Conservation (phyloP, 257 asterid species). For the Penstemon eatonii region DNA sequence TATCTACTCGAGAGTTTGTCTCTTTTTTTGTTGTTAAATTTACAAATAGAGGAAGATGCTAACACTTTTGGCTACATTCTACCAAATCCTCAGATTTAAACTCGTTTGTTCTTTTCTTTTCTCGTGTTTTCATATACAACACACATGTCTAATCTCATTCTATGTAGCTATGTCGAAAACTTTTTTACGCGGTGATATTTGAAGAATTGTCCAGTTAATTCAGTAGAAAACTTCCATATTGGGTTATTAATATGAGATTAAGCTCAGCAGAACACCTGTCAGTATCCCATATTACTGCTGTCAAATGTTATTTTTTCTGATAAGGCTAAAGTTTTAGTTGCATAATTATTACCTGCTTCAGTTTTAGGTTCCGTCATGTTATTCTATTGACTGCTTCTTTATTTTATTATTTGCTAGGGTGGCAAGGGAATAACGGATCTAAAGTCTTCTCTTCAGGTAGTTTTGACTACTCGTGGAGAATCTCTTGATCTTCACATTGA, state of each 20-base stretch:
- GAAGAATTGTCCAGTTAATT: background rate
- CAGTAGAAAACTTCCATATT: too few species aligned
- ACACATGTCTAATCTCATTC: background rate
- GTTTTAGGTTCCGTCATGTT: conserved; percentile 24
- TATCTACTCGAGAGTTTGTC: background rate
- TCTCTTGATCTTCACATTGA: conserved; percentile 23
- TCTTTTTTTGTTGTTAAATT: conserved; percentile 14
- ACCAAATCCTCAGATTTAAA: background rate
- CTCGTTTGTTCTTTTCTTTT: background rate
- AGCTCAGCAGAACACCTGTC: conserved; percentile 15
- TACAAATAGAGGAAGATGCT: conserved; percentile 4
- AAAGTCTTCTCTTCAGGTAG: conserved; percentile 78
- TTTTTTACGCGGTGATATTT: background rate
- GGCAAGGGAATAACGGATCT: conserved; percentile 93
- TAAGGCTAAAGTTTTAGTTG: conserved; percentile 18
- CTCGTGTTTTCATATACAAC: background rate
- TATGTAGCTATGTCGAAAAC: background rate
- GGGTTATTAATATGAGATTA: conserved; percentile 8
- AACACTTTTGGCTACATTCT: conserved; percentile 16
- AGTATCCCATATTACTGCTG: background rate
- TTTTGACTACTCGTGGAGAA: background rate
- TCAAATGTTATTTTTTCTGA: conserved; percentile 15
- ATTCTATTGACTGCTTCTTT: conserved; percentile 26
- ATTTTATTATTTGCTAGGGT: conserved; percentile 50
- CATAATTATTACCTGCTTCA: conserved; percentile 10